Evolutionary conservation across 108 stramenopile species (phyloP), one percentile per base, ranked within the genome.

Genomic region (Seminavis robusta): DNA sequence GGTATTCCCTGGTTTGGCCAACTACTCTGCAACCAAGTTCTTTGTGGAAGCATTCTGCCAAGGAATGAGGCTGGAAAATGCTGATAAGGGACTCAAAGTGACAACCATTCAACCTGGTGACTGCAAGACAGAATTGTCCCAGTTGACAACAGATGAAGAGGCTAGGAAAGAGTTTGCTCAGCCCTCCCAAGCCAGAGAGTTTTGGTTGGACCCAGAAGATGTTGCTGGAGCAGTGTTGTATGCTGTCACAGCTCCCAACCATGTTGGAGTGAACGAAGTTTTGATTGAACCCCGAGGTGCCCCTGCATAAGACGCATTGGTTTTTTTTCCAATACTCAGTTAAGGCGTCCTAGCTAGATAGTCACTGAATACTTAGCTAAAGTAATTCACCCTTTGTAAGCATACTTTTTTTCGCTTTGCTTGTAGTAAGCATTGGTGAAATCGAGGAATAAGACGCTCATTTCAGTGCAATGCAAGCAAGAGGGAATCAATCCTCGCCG

Each of bases 191-290:
- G n/a, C n/a, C n/a, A n/a, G n/a, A n/a, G n/a, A n/a, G n/a, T n/a
- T n/a, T n/a, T n/a, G 84, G 31, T 51, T 90, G 43, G 83, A 87
- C 47, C 76, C 79, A n/a, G 45, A 66, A 20, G 89, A 90, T 40
- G 61, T 90, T 36, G 85, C 83, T n/a, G 48, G 69, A 13, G 85
- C 89, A 3, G 89, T 90, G 43, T 25, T 90, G 31, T 84, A 81
- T 47, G 80, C 83, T 15, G 64, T 90, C 38, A 80, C 78, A 3
- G 80, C 85, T n/a, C 89, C 89, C 23, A 57, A 76, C 27, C 85
- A 86, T 67, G 83, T 86, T 28, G 89, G 83, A 32, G 65, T 90
- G 19, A 90, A 90, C 66, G 78, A 76, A 45, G 71, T 90, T 51
- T 59, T 90, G 42, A 77, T 90, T 21, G 89, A 90, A 53, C 77